Evolutionary conservation across 352 stramenopile genomes (phyloP).

Genomic region (Phytophthora foliorum): DNA sequence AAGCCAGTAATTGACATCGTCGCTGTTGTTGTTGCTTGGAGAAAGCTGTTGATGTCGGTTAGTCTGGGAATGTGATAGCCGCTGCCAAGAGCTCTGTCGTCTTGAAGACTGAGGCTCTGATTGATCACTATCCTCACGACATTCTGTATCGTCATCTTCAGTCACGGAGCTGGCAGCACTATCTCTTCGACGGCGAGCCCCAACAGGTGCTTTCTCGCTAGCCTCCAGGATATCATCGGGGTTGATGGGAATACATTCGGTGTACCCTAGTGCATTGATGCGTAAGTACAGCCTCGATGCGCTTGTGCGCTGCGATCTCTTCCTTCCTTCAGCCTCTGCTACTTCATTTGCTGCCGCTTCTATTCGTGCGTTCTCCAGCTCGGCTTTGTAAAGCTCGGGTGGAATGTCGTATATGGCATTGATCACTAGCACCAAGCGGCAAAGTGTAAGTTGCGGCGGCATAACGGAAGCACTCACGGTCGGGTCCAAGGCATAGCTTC

Average conservation of each 20-base stretch:
- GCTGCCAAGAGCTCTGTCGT: slow-evolving; percentile 8
- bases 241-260: slow-evolving; percentile 79
- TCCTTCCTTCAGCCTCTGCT: slow-evolving; percentile 38
- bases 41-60: not conserved
- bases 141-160: slow-evolving; percentile 46
- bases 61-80: slow-evolving; percentile 15
- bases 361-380: slow-evolving; percentile 49
- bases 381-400: slow-evolving; percentile 74
- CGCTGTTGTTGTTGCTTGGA: slow-evolving; percentile 12
- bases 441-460: slow-evolving; percentile 79
- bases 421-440: slow-evolving; percentile 77
- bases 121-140: slow-evolving; percentile 23
- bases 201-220: slow-evolving; percentile 56
- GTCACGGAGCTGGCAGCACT: slow-evolving; percentile 37
- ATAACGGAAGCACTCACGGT: slow-evolving; percentile 50
- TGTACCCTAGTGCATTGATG: slow-evolving; percentile 78
- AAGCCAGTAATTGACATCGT: slow-evolving; percentile 73
- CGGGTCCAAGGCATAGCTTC: slow-evolving; percentile 55
- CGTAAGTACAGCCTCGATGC: slow-evolving; percentile 73
- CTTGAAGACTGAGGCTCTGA: slow-evolving; percentile 20
- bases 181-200: slow-evolving; percentile 44
- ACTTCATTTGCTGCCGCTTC: slow-evolving; percentile 37
- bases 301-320: slow-evolving; percentile 20
- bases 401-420: slow-evolving; percentile 89
- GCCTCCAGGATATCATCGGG: slow-evolving; percentile 61